A percentile compares a stretch with the other conserved stretches of the same genome.
phyloP scores from a whole-genome alignment of 2,329 filamentous ascomycete genomes.

The Corniculantispora saksenae region DNA sequence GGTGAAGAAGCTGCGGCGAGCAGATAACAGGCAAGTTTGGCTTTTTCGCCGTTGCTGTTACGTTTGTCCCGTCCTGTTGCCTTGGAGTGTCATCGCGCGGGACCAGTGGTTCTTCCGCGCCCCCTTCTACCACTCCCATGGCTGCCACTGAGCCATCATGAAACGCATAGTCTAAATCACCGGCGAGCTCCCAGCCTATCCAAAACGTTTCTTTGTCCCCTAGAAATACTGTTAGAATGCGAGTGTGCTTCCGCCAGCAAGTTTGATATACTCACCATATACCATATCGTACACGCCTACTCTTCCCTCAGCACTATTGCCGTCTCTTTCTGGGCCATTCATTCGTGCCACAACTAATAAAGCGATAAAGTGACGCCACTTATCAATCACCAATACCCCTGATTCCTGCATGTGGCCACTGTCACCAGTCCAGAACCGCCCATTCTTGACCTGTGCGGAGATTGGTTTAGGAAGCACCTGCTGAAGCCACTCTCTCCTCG shows the following conservation, averaged over 20 bases:
- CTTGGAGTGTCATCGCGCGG: too few relatives aligned
- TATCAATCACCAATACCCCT: neutral
- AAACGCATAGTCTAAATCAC: neutral
- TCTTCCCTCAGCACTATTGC: neutral
- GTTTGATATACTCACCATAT: neutral
- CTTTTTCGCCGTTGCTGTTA: too few relatives aligned
- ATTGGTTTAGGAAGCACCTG: neutral
- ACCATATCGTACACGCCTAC: neutral
- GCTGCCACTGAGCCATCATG: neutral
- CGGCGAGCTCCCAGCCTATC: neutral
- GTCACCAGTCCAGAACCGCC: neutral
- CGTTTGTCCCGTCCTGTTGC: too few relatives aligned
- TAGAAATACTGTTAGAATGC: neutral
- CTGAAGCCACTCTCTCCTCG: neutral
- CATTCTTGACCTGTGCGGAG: neutral
- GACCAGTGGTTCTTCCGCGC: too few relatives aligned
- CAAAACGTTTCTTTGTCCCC: neutral
- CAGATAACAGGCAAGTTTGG: too few relatives aligned
- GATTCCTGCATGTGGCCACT: neutral
- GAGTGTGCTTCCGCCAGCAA: neutral
- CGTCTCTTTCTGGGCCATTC: neutral
- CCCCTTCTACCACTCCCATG: neutral
- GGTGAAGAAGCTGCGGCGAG: too few relatives aligned
- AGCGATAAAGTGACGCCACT: neutral
- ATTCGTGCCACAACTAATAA: neutral